Evolutionary conservation across 176 grass and related monocot genomes (phyloP).

Genomic region (Areca catechu): DNA sequence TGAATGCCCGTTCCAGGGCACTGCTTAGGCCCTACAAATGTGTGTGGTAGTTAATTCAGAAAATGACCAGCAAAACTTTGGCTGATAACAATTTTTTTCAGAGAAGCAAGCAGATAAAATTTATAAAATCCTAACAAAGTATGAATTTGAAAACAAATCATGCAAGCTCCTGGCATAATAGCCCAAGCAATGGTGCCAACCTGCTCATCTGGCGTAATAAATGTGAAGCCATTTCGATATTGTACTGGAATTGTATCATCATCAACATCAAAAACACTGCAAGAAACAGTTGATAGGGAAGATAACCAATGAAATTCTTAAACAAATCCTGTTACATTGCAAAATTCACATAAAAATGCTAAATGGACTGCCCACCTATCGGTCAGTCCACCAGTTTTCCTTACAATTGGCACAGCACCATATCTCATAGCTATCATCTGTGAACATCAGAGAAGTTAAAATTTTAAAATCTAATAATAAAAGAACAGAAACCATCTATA

Average conservation of each 20-base stretch:
- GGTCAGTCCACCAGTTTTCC: slow-evolving; percentile 89
- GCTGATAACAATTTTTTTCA: too few species aligned
- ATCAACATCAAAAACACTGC: slow-evolving; percentile 83
- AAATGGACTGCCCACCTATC: slow-evolving; percentile 48
- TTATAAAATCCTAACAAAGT: too few species aligned
- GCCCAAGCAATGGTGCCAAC: slow-evolving; percentile 22
- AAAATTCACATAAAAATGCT: not conserved
- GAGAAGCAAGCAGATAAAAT: too few species aligned
- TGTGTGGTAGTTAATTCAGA: not conserved
- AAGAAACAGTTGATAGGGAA: slow-evolving; percentile 4
- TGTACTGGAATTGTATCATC: slow-evolving; percentile 51
- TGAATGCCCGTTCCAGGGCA: slow-evolving; percentile 71
- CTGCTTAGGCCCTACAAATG: slow-evolving; percentile 43
- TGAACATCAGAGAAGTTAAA: slow-evolving; percentile 6
- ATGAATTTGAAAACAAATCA: not conserved
- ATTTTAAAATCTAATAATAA: not conserved
- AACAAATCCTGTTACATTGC: slow-evolving; percentile 2
- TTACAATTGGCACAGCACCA: slow-evolving; percentile 84
- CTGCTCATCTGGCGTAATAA: slow-evolving; percentile 71
- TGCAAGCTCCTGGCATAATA: slow-evolving; percentile 4
- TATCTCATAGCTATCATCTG: slow-evolving; percentile 99
- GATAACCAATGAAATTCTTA: not conserved
- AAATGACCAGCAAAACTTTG: not conserved
- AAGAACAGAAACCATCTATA: too few species aligned
- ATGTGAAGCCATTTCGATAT: slow-evolving; percentile 82